Conservation (phyloP, 2,329 filamentous ascomycete species). For the Leptographium galeiforme region DNA sequence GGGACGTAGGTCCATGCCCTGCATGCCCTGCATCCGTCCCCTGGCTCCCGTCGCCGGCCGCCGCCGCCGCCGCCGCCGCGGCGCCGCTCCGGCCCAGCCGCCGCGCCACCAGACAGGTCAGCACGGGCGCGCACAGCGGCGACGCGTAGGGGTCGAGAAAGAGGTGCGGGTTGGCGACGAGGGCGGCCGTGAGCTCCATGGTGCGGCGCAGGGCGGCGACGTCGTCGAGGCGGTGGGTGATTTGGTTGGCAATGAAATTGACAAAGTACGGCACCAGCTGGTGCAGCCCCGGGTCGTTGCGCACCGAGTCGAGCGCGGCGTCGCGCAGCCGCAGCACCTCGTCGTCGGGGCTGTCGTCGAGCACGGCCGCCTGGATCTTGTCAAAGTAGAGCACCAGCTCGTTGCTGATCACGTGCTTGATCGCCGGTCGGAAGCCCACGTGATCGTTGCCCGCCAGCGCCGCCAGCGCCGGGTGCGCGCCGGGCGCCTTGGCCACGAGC, state of each 20-base stretch:
- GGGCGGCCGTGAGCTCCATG: conserved; percentile 76
- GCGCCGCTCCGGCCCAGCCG: conserved; percentile 49
- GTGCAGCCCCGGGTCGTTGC: conserved; percentile 82
- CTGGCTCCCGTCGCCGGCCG: no score
- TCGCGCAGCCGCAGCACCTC: conserved; percentile 58
- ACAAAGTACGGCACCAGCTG: conserved; percentile 95
- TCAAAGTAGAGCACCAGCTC: conserved; percentile 96
- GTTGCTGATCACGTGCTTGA: conserved; percentile 93
- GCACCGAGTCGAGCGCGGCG: conserved; percentile 73
- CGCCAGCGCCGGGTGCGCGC: conserved; percentile 72
- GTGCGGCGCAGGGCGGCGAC: conserved; percentile 80
- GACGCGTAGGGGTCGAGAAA: conserved; percentile 53
- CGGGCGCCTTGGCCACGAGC: conserved; percentile 77
- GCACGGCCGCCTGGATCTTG: conserved; percentile 77
- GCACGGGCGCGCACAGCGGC: conserved; percentile 66
- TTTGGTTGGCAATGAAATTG: conserved; percentile 88
- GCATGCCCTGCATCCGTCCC: no score
- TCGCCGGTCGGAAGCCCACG: conserved; percentile 70
- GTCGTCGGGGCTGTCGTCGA: conserved; percentile 79
- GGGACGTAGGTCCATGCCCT: no score
- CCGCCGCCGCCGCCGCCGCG: conserved; percentile 33
- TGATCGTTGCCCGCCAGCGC: conserved; percentile 75
- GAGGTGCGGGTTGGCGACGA: conserved; percentile 72
- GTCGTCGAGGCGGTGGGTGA: conserved; percentile 86
- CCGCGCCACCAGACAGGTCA: conserved; percentile 81